Evolutionary conservation across 2,329 filamentous ascomycete genomes (phyloP).

Genomic region (Aspergillus fischeri): DNA sequence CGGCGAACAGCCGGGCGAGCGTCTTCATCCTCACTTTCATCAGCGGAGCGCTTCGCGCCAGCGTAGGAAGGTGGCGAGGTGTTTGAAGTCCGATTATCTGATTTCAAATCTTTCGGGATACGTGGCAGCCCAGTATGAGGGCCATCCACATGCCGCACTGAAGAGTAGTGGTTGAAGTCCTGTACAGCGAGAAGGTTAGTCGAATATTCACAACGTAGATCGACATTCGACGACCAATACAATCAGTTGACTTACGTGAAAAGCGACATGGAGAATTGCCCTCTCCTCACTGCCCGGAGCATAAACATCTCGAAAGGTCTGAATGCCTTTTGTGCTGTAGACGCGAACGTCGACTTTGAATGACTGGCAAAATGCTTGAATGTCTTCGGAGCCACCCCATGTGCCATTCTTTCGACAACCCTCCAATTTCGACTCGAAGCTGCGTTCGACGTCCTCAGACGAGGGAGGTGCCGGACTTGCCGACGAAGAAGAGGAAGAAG

Average conservation of each 20-base stretch:
- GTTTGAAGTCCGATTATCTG: constrained; percentile 40
- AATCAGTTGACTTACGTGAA: constrained; percentile 49
- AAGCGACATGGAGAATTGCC: constrained; percentile 55
- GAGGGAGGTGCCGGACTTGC: constrained; percentile 42
- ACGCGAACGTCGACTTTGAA: constrained; percentile 61
- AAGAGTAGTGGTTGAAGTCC: constrained; percentile 65
- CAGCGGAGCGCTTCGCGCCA: neutral
- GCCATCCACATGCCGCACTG: constrained; percentile 57
- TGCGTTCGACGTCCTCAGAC: constrained; percentile 52
- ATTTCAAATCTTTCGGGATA: constrained; percentile 29
- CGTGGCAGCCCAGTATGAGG: constrained; percentile 55
- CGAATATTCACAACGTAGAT: neutral
- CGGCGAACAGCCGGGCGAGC: neutral
- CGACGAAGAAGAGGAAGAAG: constrained; percentile 39
- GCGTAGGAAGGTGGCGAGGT: neutral
- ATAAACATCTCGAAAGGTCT: constrained; percentile 44
- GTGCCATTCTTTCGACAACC: constrained; percentile 58
- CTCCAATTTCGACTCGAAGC: constrained; percentile 56
- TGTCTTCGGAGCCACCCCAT: constrained; percentile 65
- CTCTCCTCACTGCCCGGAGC: constrained; percentile 33
- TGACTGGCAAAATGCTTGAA: constrained; percentile 61
- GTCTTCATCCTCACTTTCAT: neutral
- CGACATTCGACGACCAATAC: neutral
- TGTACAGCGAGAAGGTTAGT: constrained; percentile 21
- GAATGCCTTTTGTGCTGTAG: constrained; percentile 44